Evolutionary conservation across 208 protist species (phyloP), one percentile per base, ranked within the genome.

Genomic region (Leishmania amazonensis): DNA sequence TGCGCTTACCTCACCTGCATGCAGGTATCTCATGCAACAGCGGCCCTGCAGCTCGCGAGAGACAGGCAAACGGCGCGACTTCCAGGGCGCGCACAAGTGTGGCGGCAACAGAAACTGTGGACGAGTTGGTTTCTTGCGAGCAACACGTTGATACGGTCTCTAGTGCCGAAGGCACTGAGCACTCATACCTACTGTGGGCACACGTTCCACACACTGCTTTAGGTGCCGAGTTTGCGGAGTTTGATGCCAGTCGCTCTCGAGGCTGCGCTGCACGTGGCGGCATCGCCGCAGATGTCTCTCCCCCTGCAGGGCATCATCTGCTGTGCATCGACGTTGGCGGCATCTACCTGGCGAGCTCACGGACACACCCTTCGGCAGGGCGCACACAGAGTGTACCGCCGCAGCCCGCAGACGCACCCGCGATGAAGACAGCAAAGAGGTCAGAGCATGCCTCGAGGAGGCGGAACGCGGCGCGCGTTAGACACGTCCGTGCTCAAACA

Each of bases 261-360:
- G 47, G 28, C 53, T 21, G n/a, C 53, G n/a, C 19, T 62, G 51
- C 51, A 40, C 7, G 51, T 45, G 51, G 53, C 4, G 73, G 47
- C 70, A 45, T 54, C 45, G 70, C 19, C 19, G 24, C 3, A 31
- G 70, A 54, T 28, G 45, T 15, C 11, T 74, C 45, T 19, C 17
- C 28, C n/a, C 9, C 70, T 53, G 24, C 38, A 74, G 24, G 70
- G 13, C 38, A 74, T n/a, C 31, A 15, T 9, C 40, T 85, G 15
- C 49, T 85, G 28, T 85, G 82, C 57, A 31, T 85, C 2, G 82
- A 85, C 40, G 71, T 85, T 13, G 71, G 73, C 24, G 82, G 82
- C 3, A 38, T 82, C 4, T 85, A 85, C 82, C 35, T 64, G 28
- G 60, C 64, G 54, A 62, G 28, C 31, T 54, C 45, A n/a, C 53